Base-by-base conservation (phyloP, 2,329 filamentous ascomycete species). In the Botrytis porri region DNA sequence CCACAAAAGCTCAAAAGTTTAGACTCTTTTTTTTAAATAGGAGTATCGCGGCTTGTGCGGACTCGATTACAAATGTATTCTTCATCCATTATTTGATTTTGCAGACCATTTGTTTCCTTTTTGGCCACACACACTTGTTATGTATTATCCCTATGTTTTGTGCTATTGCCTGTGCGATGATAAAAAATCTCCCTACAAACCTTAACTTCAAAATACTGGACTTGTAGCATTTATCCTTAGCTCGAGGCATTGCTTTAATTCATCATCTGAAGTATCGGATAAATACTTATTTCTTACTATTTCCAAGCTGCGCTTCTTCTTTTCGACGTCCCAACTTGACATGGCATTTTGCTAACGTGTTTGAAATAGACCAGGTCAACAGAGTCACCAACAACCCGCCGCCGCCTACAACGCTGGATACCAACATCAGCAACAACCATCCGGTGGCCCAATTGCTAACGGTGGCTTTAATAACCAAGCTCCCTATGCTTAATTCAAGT, bases 1-100 rank as follows among this genome's bases (percentile, higher is more conserved):
- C 74, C 73, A 74, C 71, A 73, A 77, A 75, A 75, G 74, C 75
- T 65, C 76, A 79, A 78, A 79, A 78, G 77, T 77, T 77, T 78
- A 79, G 77, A 79, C 72, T 76, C 74, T 75, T 72, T 75, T 77
- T 77, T 74, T 73, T 62, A 73, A 66, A 74, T 70, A 75, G 75
- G 74, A 74, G 75, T 57, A 70, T 76, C 76, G 75, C 74, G 73
- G 41, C 70, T 73, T 78, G 75, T 76, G 77, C 75, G 74, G 76
- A 72, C 74, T 75, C 71, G 67, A 60, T 72, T 66, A 72, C 70
- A 72, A 75, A 63, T 76, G 73, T 77, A 73, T 39, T 73, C 72
- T 71, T 71, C 72, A 73, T 63, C 43, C 57, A 73, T 43, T 41
- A 69, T 45, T 69, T 73, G 51, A 41, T 37, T 60, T 62, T 57